Base-by-base conservation (phyloP, 1,284 basidiomycete genomes). In the Coniferiporia sulphurascens region DNA sequence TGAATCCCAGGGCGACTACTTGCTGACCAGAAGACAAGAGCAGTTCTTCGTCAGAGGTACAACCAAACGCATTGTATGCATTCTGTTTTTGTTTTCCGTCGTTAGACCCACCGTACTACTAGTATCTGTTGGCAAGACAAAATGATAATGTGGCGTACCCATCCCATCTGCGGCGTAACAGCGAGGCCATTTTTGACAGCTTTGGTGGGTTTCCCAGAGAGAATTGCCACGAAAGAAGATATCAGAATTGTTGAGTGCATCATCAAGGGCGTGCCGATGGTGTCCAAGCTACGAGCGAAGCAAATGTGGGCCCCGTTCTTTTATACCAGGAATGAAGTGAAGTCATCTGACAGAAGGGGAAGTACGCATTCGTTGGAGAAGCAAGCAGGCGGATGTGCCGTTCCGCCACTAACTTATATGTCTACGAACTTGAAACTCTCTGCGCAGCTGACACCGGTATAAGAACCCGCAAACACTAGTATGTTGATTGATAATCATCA, bases 91-190 rank as follows among this genome's bases (percentile, higher is more conserved):
- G 15, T 34, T 6, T 19, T 3, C 15, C 22, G 27, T 27, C 27
- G 27, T 27, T 27, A 27, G 27, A 27, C 27, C 27, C 27, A 27
- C 27, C 6, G 34, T 2, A 8, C 48, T 9, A 56, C n/a, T 44
- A n/a, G n/a, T n/a, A 17, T 35, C 22, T 22, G 21, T 34, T 10
- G 15, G 13, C 2, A 27, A 35, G 41, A n/a, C 10, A 43, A 43
- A 43, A 38, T 10, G 45, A 1, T 19, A 17, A 22, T 38, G 9
- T 38, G 13, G 17, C 48, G 43, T 22, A 61, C 59, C 73, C 73
- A 74, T 1, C 73, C 73, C 73, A 75, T 75, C 65, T 74, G 73
- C 0, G 73, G 73, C 1, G 72, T 73, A n/a, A 70, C 49, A 0
- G 73, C 73, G 13, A 74, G 67, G 7, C 73, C 73, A 67, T 75